Evolutionary conservation across 768 basidiomycete genomes (phyloP).

Genomic region (Russula ochroleuca): DNA sequence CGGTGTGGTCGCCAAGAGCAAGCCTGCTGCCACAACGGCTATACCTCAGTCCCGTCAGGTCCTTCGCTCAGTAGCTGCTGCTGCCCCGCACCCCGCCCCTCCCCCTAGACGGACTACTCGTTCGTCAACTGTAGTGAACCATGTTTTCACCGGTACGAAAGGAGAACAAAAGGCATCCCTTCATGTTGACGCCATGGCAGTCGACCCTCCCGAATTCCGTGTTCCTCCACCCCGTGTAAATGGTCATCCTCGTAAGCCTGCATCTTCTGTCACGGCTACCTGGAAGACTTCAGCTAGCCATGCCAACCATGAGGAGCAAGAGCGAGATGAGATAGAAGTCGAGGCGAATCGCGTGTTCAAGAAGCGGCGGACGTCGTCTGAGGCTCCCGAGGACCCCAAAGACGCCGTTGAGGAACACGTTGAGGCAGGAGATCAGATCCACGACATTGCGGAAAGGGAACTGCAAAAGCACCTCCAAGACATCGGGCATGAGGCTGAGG

Average conservation of each 20-base stretch:
- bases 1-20: constrained; percentile 55
- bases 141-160: constrained; percentile 33
- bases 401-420: constrained; percentile 37
- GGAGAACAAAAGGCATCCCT: constrained; percentile 26
- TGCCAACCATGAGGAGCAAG: constrained; percentile 4
- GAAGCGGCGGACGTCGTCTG: constrained; percentile 72
- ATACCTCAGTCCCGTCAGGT: constrained; percentile 44
- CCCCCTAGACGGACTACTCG: constrained; percentile 31
- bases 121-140: constrained; percentile 32
- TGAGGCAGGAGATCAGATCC: constrained; percentile 44
- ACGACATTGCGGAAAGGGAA: constrained; percentile 34
- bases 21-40: constrained; percentile 42
- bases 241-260: constrained; percentile 23
- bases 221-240: constrained; percentile 32
- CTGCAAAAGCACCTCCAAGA: constrained; percentile 31
- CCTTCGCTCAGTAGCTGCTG: constrained; percentile 45
- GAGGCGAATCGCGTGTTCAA: constrained; percentile 62
- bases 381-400: constrained; percentile 44
- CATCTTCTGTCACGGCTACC: neutral
- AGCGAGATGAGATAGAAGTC: constrained; percentile 45
- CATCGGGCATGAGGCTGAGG: constrained; percentile 51
- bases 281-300: constrained; percentile 13
- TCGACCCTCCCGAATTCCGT: constrained; percentile 34
- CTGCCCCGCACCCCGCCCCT: constrained; percentile 6
- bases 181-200: constrained; percentile 50